These are phyloP conservation scores for Singerocomus inundabilis DNA, from an alignment of 1,284 basidiomycete species.

Conservation along the genomic window DNA sequence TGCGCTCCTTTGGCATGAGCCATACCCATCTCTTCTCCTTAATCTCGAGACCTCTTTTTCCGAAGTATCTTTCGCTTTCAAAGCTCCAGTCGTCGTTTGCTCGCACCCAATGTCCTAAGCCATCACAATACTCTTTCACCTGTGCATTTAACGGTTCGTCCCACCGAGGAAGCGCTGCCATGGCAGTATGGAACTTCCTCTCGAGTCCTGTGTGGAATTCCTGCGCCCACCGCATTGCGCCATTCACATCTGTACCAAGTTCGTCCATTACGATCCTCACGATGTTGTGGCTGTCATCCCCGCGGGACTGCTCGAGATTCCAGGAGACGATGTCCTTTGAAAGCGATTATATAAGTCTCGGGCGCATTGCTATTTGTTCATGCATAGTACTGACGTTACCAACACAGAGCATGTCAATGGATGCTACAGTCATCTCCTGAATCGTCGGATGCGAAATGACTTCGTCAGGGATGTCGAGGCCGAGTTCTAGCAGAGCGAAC, in stretches of 20 bases:
- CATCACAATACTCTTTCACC: conserved; percentile 23
- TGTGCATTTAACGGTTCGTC: conserved; percentile 15
- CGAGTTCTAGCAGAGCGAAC: no score
- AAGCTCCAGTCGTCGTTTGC: conserved; percentile 1
- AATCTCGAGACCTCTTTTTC: no score
- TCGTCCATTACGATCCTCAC: conserved; percentile 40
- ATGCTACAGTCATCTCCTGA: conserved; percentile 6
- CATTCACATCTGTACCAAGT: conserved; percentile 30
- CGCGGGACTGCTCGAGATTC: conserved; percentile 37
- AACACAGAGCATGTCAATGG: conserved; percentile 1
- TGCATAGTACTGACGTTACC: conserved; percentile 2
- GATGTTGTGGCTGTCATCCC: conserved; percentile 38
- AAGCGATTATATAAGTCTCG: neutral
- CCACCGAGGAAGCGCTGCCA: conserved; percentile 6
- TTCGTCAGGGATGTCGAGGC: no score
- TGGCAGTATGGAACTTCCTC: conserved; percentile 4
- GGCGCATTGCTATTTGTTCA: neutral
- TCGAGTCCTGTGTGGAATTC: neutral
- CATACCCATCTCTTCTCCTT: no score
- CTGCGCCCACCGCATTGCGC: conserved; percentile 35
- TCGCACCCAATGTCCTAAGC: conserved; percentile 21
- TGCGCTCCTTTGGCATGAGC: no score
- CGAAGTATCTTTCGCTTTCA: no score
- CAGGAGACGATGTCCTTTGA: conserved; percentile 31
- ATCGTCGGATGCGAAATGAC: conserved; percentile 4